Base-by-base conservation (phyloP, 129 eudicot species). In the Dittrichia graveolens region DNA sequence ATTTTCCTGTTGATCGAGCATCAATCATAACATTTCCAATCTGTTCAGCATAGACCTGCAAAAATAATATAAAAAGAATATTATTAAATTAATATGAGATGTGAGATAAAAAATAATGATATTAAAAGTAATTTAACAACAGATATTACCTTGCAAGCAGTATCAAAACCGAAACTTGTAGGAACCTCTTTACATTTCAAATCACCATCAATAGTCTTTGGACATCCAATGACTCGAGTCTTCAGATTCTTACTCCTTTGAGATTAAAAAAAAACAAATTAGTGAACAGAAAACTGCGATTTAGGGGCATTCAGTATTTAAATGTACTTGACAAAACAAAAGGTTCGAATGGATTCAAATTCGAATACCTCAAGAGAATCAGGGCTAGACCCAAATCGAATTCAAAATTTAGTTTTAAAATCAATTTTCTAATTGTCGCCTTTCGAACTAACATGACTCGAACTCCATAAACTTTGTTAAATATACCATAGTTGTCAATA, bases 121-220 rank as follows among this genome's bases (percentile, higher is more conserved):
- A 47, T 48, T 19, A 48, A 48, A 35, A 40, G 2, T 1, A 39
- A 61, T 13, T 34, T 42, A 57, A 55, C 14, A 63, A 9, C 13
- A 14, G 64, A 67, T 64, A 67, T 79, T 71, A 90, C 97, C 99
- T 90, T 95, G 83, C 99, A 95, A 34, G 99, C 99, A 49, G 99
- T 95, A 74, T 95, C 99, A 86, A 95, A 95, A 19, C 99, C 99
- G 63, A 95, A 95, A 81, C 99, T 95, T 35, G 87, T 69, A 55
- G 99, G 99, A 68, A 95, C 99, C 77, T 95, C 99, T 81, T 95
- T 90, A 87, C 96, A 75, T 78, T 95, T 95, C 78, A 95, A 83
- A 84, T 95, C 99, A 61, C 99, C 99, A 71, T 95, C 99, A 86
- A 95, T 95, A 50, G 99, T 95, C 84, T 95, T 95, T 37, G 97